Base-by-base conservation (phyloP, 495 filamentous ascomycete species). In the Aspergillus panamensis region DNA sequence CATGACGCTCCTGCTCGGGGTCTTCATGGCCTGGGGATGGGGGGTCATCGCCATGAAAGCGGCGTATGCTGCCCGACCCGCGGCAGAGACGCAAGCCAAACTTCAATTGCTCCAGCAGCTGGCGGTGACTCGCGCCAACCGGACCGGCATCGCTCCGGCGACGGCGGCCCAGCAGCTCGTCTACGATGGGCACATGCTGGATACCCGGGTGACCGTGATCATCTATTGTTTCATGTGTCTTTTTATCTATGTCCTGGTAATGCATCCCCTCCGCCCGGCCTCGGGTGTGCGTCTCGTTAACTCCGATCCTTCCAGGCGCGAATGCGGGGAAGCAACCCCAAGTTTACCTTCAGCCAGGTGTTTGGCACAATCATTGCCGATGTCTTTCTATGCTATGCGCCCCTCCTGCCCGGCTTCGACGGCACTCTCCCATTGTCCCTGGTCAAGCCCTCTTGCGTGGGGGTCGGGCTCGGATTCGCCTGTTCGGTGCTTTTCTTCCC, bases 31-130 rank as follows among this genome's bases (percentile, higher is more conserved):
- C 58, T 76, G 74, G 73, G 73, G 58, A 43, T 77, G 74, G 74
- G 74, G 74, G 52, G 66, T 73, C 13, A 71, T 77, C 55, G 59
- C 62, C 10, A 75, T 72, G 72, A 76, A 75, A 48, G 74, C 74
- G 12, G 73, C 72, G 6, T 49, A 61, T 35, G 75, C 75, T 2
- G 73, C 71, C 19, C 62, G 75, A 35, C 69, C 73, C 7, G 66
- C 64, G 17, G 67, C 69, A 37, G 73, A 72, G 1, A 75, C 68
- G 0, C 66, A 76, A 50, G 72, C 68, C 6, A 55, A 45, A 53
- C 49, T 74, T 1, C 57, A 65, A n/a, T 54, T 65, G 0, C 55
- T 77, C 35, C 66, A 73, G 6, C 67, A 77, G 59, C 20, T 43
- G 9, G 73, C 72, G 0, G 65, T 53, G 6, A 53, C 52, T 9